Base-by-base conservation (phyloP, 2,329 filamentous ascomycete genomes). In the Chaetomiaceae sp. region DNA sequence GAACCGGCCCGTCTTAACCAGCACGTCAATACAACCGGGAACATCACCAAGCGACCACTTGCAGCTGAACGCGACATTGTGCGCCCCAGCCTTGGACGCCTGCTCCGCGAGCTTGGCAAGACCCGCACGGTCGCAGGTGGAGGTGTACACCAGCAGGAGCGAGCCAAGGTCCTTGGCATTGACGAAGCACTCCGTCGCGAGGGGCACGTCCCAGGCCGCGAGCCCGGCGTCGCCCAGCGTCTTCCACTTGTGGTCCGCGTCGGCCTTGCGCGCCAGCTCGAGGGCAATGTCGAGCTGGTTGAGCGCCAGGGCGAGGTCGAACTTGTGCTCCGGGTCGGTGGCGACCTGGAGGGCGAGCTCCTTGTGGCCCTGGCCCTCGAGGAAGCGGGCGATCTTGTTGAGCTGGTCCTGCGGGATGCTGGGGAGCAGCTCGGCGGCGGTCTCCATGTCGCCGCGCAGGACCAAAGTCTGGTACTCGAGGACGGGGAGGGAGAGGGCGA, bases 191-290 rank as follows among this genome's bases (percentile, higher is more conserved):
- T 97, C 90, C 45, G 94, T 87, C 0, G 94, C 94, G 2, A 97
- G 82, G 5, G 81, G 78, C 31, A 99, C 80, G 64, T 99, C 86
- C 94, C 92, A 99, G 1, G 77, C 86, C 9, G 84, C 75, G 37
- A 99, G 80, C 1, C 94, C 94, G 1, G 91, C 88, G 64, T 99
- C 94, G 56, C 94, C 94, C 4, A 99, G 89, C 3, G 84, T 91
- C 80, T 97, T 97, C 94, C 94, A 99, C 73, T 96, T 96, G 74
- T 97, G 92, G 69, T 97, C 94, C 1, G 85, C 88, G 59, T 96
- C 87, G 11, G 90, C 88, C 68, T 88, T 79, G 37, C 85, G 81
- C 6, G 94, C 92, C 47, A 97, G 83, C 56, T 91, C 85, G 3
- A 96, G 80, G 0, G 92, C 92, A 65, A 92, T 88, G 37, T 91